Base-by-base conservation (phyloP, 129 eudicot genomes). In the Saposhnikovia divaricata region DNA sequence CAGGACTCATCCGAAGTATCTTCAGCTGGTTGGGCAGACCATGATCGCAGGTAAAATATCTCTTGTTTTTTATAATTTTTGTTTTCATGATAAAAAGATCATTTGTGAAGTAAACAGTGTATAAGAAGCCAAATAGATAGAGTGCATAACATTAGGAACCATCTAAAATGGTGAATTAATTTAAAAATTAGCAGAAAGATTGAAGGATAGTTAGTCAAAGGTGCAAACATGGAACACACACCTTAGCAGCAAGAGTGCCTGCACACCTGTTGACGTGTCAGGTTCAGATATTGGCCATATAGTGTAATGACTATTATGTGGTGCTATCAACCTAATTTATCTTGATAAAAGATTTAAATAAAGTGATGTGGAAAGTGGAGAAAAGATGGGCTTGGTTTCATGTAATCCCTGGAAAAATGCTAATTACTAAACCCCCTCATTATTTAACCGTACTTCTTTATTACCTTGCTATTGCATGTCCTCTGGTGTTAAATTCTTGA, bases 1-100 rank as follows among this genome's bases (percentile, higher is more conserved):
- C 63, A 81, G 84, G 84, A 74, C 63, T 25, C 69, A n/a, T 61
- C 44, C 38, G 75, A 55, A 81, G 61, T 57, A 55, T 42, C 74
- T 73, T 57, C 74, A 25, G 44, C 47, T 75, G 79, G 50, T 46
- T 81, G 80, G 65, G 8, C 31, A 57, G 53, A 59, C 66, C 66
- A 51, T 74, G 27, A 66, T 12, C 57, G n/a, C 51, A 61, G 84
- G 84, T 81, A 74, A 43, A 27, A 5, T n/a, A 13, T 3, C 7
- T 74, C 15, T 21, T 37, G 57, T 13, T 50, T 74, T 75, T 48
- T 57, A n/a, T 61, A 6, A 9, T n/a, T 9, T 57, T 59, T 23
- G 4, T 9, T 59, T 59, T 10, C 16, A 21, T 59, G 66, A 59
- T 8, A 9, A 23, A 61, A 3, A 61, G 69, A 61, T 5, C 69